Percentiles rank a stretch among this genome's conserved stretches.
Conservation (phyloP, 345 rosid species). For the Xanthoceras sorbifolium region DNA sequence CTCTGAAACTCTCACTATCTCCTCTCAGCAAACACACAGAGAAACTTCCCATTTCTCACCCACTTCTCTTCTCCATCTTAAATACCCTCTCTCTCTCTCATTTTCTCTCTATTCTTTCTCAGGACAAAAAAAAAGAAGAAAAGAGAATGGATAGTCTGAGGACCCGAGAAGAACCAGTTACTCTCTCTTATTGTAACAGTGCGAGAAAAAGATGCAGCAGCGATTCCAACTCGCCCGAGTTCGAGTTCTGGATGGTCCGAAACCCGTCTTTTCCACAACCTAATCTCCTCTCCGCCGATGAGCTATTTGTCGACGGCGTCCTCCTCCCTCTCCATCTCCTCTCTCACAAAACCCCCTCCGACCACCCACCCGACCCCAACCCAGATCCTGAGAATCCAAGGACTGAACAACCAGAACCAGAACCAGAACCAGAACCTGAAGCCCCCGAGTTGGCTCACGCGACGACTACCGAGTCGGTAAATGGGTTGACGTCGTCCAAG, state of each 20-base stretch:
- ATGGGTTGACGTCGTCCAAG: slow-evolving; percentile 44
- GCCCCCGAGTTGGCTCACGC: slow-evolving; percentile 18
- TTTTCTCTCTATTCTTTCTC: background rate
- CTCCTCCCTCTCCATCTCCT: slow-evolving; percentile 62
- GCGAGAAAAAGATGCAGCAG: slow-evolving; percentile 19
- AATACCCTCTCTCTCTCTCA: background rate
- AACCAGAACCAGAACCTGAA: slow-evolving; percentile 14
- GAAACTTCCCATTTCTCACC: background rate
- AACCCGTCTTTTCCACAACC: slow-evolving; percentile 51
- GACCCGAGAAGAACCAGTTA: background rate
- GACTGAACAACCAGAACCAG: background rate
- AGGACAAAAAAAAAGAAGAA: background rate
- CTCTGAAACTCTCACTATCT: background rate
- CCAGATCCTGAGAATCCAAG: slow-evolving; percentile 25
- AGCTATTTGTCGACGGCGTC: slow-evolving; percentile 72
- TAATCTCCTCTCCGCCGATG: slow-evolving; percentile 67
- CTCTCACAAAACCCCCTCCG: slow-evolving; percentile 4
- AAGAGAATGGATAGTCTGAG: slow-evolving; percentile 2
- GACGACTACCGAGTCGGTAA: slow-evolving; percentile 15
- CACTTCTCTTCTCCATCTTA: background rate
- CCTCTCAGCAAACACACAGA: background rate
- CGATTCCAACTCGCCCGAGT: slow-evolving; percentile 56
- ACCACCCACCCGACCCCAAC: slow-evolving; percentile 20
- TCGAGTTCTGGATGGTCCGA: slow-evolving; percentile 70
- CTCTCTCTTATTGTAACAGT: slow-evolving; percentile 28